Conservation (phyloP, 2,329 filamentous ascomycete genomes). For the Colletotrichum cereale region DNA sequence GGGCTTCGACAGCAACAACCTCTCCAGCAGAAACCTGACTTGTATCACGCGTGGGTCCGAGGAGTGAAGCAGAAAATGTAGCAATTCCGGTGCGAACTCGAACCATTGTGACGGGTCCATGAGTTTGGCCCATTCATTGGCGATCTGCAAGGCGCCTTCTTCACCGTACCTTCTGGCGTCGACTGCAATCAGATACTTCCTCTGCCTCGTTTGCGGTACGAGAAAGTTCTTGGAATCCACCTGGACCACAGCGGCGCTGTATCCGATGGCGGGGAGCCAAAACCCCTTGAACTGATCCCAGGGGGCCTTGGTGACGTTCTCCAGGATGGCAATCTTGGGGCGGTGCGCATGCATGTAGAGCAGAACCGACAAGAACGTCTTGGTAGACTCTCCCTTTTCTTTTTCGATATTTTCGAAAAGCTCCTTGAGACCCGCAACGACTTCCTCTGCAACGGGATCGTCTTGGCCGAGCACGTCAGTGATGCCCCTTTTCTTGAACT, state of each 20-base stretch:
- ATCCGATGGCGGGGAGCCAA: constrained; percentile 63
- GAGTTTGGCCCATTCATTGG: constrained; percentile 55
- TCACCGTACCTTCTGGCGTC: constrained; percentile 52
- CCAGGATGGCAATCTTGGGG: constrained; percentile 76
- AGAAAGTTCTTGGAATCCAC: constrained; percentile 80
- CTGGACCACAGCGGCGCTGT: constrained; percentile 61
- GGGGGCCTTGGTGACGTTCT: constrained; percentile 75
- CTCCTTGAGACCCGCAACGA: constrained; percentile 46
- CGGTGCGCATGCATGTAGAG: constrained; percentile 65
- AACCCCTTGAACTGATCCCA: constrained; percentile 65
- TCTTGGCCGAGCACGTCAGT: constrained; percentile 55
- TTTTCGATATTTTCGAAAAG: constrained; percentile 69
- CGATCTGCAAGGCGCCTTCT: constrained; percentile 45
- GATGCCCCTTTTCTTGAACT: constrained; percentile 56
- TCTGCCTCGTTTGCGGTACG: constrained; percentile 76
- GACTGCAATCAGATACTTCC: constrained; percentile 72
- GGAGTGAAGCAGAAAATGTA: constrained; percentile 69
- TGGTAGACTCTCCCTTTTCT: constrained; percentile 70
- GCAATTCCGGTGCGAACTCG: constrained; percentile 71
- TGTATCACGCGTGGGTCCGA: constrained; percentile 67
- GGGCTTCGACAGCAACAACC: constrained; percentile 47
- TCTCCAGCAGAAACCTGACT: constrained; percentile 61
- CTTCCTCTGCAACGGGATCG: neutral
- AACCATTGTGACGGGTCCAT: constrained; percentile 57
- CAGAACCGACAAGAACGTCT: constrained; percentile 74